phyloP scores from a whole-genome alignment of 495 filamentous ascomycete species.

The Saxophila tyrrhenica region DNA sequence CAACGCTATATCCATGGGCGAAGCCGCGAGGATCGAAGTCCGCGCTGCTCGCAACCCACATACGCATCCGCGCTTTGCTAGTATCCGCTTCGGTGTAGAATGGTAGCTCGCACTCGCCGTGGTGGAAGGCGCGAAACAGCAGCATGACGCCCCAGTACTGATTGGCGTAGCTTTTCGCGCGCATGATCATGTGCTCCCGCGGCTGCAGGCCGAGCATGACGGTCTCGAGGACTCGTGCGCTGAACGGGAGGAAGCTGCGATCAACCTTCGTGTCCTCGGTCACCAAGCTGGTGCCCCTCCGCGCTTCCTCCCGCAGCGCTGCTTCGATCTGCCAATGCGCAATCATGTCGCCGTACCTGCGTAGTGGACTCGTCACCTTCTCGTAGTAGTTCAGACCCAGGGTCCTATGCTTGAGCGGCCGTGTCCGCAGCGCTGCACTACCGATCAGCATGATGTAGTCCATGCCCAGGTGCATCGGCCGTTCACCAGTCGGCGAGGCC shows the following conservation, averaged over 20 bases:
- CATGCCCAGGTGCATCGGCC: conserved; percentile 18
- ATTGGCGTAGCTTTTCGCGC: conserved; percentile 29
- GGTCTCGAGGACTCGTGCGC: conserved; percentile 40
- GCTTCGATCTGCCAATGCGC: conserved; percentile 87
- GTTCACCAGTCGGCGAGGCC: conserved; percentile 16
- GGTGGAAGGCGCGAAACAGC: conserved; percentile 64
- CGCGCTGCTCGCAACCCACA: conserved; percentile 30
- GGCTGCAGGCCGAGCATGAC: conserved; percentile 40
- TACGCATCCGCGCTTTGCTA: conserved; percentile 39
- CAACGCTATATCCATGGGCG: background rate
- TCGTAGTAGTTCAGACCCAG: conserved; percentile 61
- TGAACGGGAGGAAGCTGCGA: conserved; percentile 50
- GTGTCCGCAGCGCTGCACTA: conserved; percentile 37
- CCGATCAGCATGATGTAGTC: conserved; percentile 41
- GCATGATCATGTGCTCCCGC: conserved; percentile 36
- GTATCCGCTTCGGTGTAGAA: background rate
- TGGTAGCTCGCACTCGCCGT: conserved; percentile 52
- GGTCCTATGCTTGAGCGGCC: conserved; percentile 41
- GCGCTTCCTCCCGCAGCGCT: conserved; percentile 57
- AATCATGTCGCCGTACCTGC: conserved; percentile 73
- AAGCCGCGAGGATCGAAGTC: background rate
- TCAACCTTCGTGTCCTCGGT: conserved; percentile 26
- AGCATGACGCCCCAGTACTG: conserved; percentile 58
- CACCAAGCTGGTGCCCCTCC: conserved; percentile 41
- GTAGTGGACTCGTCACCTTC: conserved; percentile 76